Evolutionary conservation across 805 yeast genomes (phyloP), one percentile per base, ranked within the genome.

Genomic region (Lachancea nothofagi): DNA sequence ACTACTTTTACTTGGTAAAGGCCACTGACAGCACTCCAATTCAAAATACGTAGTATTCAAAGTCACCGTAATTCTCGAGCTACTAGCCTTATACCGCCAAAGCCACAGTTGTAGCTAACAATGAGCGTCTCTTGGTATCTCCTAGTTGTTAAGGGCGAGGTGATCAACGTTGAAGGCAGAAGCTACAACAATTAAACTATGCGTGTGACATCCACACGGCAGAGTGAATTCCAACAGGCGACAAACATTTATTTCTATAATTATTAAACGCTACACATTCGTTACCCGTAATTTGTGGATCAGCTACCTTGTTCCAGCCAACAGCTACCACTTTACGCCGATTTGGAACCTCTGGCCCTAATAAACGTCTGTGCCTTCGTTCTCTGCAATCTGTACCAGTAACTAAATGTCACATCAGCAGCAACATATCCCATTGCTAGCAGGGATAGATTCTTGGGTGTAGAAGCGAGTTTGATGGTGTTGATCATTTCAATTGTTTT

Each of bases 311-410:
- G 20, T 13, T 21, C 18, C 17, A 4, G 19, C 12, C 26, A 3
- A 7, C 20, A 17, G 26, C 26, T 31, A 21, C 18, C 24, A 19
- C 13, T 12, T 19, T 21, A 21, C 14, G 28, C 7, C 13, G 38
- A 35, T 35, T 50, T 40, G 21, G 51, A 45, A 33, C 18, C 28
- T 32, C 33, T 40, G 17, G 51, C 51, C 26, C 41, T 38, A 17
- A 38, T 5, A 24, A 46, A 46, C 22, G 44, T 33, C 26, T 47
- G 47, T 2, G 43, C 27, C 34, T 49, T 48, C 33, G 39, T 35
- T 29, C 36, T 41, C 29, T 49, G 48, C 41, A 47, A 37, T 40
- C 49, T 41, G 21, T 40, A 40, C 49, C 51, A 48, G 42, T 43
- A 49, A 17, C 45, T 32, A 28, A 49, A 38, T n/a, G 43, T 45